phyloP scores from a whole-genome alignment of 2,329 filamentous ascomycete species.

The Tolypocladium endophyticum region DNA sequence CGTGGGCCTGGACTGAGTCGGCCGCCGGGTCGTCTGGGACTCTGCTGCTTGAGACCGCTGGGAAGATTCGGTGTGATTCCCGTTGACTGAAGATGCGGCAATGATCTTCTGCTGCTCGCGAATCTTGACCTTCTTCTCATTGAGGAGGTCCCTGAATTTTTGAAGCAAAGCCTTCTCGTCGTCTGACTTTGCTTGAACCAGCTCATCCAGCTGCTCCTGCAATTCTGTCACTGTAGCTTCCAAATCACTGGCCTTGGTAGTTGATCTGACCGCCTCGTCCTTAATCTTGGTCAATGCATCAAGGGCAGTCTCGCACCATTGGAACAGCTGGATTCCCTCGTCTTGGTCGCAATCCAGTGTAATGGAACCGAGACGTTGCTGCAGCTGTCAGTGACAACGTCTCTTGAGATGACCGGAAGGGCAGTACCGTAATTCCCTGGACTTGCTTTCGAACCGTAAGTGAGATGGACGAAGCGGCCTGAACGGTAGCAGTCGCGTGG shows the following conservation, averaged over 20 bases:
- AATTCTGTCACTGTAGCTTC: slow-evolving; percentile 48
- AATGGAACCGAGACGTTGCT: slow-evolving; percentile 63
- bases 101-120: slow-evolving; percentile 59
- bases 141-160: slow-evolving; percentile 61
- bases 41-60: slow-evolving; percentile 12
- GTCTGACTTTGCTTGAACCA: slow-evolving; percentile 53
- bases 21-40: slow-evolving; percentile 15
- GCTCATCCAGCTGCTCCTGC: slow-evolving; percentile 52
- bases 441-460: slow-evolving; percentile 56
- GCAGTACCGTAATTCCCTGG: slow-evolving; percentile 55
- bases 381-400: slow-evolving; percentile 10
- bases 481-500: slow-evolving; percentile 48
- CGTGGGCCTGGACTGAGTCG: slow-evolving; percentile 26
- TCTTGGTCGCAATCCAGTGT: slow-evolving; percentile 43
- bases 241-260: slow-evolving; percentile 32
- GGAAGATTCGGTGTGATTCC: slow-evolving; percentile 18
- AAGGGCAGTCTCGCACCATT: slow-evolving; percentile 57
- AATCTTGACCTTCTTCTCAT: slow-evolving; percentile 74
- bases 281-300: slow-evolving; percentile 34
- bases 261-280: slow-evolving; percentile 30
- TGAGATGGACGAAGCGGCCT: slow-evolving; percentile 38
- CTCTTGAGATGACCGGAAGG: slow-evolving; percentile 5
- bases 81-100: slow-evolving; percentile 24
- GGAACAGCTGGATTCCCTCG: slow-evolving; percentile 53
- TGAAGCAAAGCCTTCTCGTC: slow-evolving; percentile 57